Percentiles rank a stretch among this genome's conserved stretches.
Evolutionary conservation across 768 basidiomycete species (phyloP).

Genomic region (Hydnomerulius pinastri): DNA sequence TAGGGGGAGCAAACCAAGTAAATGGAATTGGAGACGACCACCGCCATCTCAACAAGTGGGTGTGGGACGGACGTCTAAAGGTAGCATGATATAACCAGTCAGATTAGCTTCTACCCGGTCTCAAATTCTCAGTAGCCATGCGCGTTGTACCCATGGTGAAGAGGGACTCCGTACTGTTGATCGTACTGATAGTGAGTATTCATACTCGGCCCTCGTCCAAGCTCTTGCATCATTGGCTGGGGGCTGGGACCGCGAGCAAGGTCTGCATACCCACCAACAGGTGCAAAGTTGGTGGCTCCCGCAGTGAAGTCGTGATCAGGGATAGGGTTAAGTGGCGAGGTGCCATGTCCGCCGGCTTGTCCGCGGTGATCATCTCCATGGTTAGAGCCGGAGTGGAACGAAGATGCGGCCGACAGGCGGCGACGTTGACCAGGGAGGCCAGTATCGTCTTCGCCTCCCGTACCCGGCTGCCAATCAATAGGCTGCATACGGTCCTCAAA

Average conservation of each 20-base stretch:
- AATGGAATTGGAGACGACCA: background rate
- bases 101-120: background rate
- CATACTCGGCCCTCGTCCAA: slow-evolving; percentile 39
- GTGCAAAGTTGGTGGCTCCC: slow-evolving; percentile 54
- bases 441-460: slow-evolving; percentile 44
- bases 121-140: slow-evolving; percentile 21
- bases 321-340: slow-evolving; percentile 41
- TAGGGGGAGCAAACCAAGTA: too few relatives aligned
- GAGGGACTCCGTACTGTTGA: slow-evolving; percentile 54
- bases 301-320: slow-evolving; percentile 81
- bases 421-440: slow-evolving; percentile 51
- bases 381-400: slow-evolving; percentile 59
- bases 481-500: slow-evolving; percentile 87
- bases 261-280: slow-evolving; percentile 82
- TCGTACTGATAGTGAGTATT: slow-evolving; percentile 55
- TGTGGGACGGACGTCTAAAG: background rate
- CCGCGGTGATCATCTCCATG: slow-evolving; percentile 39
- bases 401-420: slow-evolving; percentile 59
- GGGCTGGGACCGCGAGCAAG: slow-evolving; percentile 75
- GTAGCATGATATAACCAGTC: background rate
- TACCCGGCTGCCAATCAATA: slow-evolving; percentile 84
- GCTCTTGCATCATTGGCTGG: slow-evolving; percentile 54
- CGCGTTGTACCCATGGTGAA: slow-evolving; percentile 48
- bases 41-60: background rate
- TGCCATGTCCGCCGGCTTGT: slow-evolving; percentile 31